Conservation (phyloP, 1,139 yeast genomes). For the Wickerhamomyces sp. region DNA sequence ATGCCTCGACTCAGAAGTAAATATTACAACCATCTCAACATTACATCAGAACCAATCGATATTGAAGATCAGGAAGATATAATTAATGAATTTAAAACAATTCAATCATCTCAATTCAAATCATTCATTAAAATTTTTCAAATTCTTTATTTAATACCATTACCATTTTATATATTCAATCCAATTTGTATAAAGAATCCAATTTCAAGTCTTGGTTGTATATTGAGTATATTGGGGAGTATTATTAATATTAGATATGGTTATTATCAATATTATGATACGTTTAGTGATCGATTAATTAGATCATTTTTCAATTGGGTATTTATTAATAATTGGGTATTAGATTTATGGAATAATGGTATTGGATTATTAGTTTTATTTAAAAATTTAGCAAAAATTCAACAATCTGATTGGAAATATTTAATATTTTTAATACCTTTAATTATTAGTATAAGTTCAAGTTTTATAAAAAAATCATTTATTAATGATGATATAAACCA, state of each 20-base stretch:
- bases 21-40: conserved; percentile 5
- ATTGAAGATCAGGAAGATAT: conserved; percentile 18
- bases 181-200: neutral
- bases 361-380: conserved; percentile 1
- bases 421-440: conserved; percentile 9
- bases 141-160: conserved; percentile 11
- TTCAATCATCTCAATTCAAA: conserved; percentile 8
- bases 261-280: neutral
- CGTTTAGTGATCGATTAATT: neutral
- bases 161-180: conserved; percentile 13
- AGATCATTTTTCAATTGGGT: neutral
- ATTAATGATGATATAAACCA: conserved; percentile 4
- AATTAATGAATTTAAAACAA: conserved; percentile 9
- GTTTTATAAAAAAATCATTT: conserved; percentile 1
- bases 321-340: neutral
- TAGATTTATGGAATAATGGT: conserved; percentile 3
- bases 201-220: conserved; percentile 7
- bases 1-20: conserved; percentile 16
- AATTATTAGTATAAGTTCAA: conserved; percentile 7
- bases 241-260: neutral
- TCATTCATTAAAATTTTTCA: conserved; percentile 12
- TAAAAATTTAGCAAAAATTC: too few species aligned
- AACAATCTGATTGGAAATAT: neutral
- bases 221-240: neutral
- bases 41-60: conserved; percentile 9